Percentiles rank a stretch among this genome's conserved stretches.
These are phyloP conservation scores for Emergomyces africanus DNA, from an alignment of 2,329 filamentous ascomycete genomes.

Conservation along the genomic window DNA sequence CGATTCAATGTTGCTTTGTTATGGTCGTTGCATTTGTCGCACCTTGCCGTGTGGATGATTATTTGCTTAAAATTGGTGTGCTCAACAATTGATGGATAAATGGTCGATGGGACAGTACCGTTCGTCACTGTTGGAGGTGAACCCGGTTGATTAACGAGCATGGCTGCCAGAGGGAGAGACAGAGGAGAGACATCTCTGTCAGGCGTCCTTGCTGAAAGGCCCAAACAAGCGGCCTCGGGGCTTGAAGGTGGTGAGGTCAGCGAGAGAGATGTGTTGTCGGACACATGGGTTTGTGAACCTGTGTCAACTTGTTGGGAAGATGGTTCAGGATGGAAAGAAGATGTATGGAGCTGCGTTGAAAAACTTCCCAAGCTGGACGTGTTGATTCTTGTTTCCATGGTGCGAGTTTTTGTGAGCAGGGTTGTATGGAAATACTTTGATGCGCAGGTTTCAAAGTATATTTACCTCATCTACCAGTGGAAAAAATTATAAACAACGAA, in stretches of 20 bases:
- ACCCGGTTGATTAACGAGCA: background rate
- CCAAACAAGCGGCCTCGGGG: background rate
- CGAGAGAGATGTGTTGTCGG: background rate
- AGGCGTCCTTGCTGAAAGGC: background rate
- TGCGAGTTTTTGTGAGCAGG: no score
- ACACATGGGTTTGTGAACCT: background rate
- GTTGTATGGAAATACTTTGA: background rate
- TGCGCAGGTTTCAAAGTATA: background rate
- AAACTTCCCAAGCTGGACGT: background rate
- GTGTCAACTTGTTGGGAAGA: background rate
- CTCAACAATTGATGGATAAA: background rate
- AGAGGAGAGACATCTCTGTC: background rate
- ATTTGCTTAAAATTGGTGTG: slow-evolving; percentile 18
- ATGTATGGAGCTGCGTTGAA: background rate
- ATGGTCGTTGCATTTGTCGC: slow-evolving; percentile 24
- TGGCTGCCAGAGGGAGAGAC: background rate
- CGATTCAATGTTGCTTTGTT: slow-evolving; percentile 22
- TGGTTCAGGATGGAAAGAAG: no score
- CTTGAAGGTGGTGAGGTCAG: background rate
- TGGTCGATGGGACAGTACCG: background rate
- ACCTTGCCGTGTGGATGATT: slow-evolving; percentile 24
- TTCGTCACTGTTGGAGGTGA: background rate
- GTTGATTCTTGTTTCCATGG: background rate
- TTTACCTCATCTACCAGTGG: background rate
- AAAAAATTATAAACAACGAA: background rate